Evolutionary conservation across 306 rosid genomes (phyloP).

Genomic region (Oxytropis ochrocephala): DNA sequence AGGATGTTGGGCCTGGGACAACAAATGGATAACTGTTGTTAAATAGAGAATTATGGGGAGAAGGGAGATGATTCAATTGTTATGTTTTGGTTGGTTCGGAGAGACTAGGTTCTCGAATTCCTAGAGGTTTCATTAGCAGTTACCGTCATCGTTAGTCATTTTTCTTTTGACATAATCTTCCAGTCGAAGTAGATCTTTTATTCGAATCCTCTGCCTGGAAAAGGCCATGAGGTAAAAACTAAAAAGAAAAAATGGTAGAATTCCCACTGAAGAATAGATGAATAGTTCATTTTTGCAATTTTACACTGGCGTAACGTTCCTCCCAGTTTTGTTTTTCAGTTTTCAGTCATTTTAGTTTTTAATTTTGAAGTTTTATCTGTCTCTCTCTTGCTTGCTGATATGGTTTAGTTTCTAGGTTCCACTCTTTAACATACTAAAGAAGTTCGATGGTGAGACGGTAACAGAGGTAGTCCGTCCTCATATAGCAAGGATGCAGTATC

Average conservation of each 20-base stretch:
- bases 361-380: background rate
- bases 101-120: no score
- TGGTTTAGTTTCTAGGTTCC: constrained; percentile 61
- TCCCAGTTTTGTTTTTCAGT: background rate
- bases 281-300: background rate
- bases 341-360: background rate
- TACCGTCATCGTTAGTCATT: no score
- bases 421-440: constrained; percentile 86
- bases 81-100: no score
- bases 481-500: constrained; percentile 83
- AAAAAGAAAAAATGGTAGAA: background rate
- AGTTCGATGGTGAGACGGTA: constrained; percentile 89
- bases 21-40: no score
- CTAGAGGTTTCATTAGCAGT: no score
- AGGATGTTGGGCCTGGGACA: no score
- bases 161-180: no score
- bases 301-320: background rate
- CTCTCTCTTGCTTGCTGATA: constrained; percentile 11
- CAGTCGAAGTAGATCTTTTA: no score
- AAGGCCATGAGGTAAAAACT: background rate
- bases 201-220: background rate
- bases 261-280: background rate
- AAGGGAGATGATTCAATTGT: no score
- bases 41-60: no score
- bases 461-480: constrained; percentile 96